Percentiles rank a stretch among this genome's conserved stretches.
phyloP scores from a whole-genome alignment of 176 grass and related monocot genomes.

The Bromus sterilis region DNA sequence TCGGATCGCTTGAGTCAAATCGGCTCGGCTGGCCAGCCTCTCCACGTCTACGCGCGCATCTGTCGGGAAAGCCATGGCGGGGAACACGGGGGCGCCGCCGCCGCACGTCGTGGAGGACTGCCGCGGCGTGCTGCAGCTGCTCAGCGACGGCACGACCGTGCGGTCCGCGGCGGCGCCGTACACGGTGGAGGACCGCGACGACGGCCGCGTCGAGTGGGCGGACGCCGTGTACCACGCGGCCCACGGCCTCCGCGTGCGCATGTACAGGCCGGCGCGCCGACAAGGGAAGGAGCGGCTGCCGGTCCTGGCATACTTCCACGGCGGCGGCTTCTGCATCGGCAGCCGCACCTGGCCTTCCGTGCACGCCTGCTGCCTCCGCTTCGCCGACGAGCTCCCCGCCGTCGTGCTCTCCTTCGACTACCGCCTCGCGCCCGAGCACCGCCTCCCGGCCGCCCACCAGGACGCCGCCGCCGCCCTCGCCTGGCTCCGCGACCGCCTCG shows the following conservation, averaged over 20 bases:
- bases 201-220: slow-evolving; percentile 38
- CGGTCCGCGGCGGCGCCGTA: neutral
- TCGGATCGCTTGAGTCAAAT: neutral
- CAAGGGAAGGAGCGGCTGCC: neutral
- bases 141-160: slow-evolving; percentile 21
- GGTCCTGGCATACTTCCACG: slow-evolving; percentile 29
- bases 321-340: slow-evolving; percentile 51
- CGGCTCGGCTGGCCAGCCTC: neutral
- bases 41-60: neutral
- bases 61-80: neutral
- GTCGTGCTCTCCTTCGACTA: slow-evolving; percentile 52
- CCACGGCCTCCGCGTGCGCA: neutral
- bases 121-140: neutral
- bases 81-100: neutral
- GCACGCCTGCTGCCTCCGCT: slow-evolving; percentile 39
- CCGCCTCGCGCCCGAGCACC: slow-evolving; percentile 64
- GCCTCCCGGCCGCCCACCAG: slow-evolving; percentile 42
- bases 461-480: slow-evolving; percentile 33
- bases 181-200: slow-evolving; percentile 17
- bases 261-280: neutral
- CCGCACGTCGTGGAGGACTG: slow-evolving; percentile 13
- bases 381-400: slow-evolving; percentile 37
- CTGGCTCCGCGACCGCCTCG: slow-evolving; percentile 34
- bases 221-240: slow-evolving; percentile 22
- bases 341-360: slow-evolving; percentile 27